Evolutionary conservation across 805 yeast species (phyloP), one percentile per base, ranked within the genome.

Genomic region (Ogataea pini): DNA sequence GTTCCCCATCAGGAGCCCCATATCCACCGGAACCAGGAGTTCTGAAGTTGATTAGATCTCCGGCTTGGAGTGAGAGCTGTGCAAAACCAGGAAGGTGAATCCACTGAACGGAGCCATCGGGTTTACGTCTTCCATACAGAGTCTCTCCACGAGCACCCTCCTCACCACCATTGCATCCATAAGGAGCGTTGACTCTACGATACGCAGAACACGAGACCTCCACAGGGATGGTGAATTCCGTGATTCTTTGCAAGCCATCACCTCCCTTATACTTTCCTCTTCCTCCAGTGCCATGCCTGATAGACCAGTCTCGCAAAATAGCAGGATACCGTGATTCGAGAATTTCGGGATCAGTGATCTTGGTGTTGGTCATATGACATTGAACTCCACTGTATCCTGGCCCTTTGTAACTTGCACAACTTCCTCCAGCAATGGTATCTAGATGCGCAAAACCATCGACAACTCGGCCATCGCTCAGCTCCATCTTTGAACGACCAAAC

Each of bases 381-480:
- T 78, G 82, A 52, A 68, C 77, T 1, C 78, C 79, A 67, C 70
- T 69, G 12, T 71, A 71, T 24, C 45, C 48, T 1, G 73, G 68
- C 5, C 25, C 25, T 28, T 12, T 13, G 31, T 28, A 28, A 13
- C 79, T 74, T 16, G 82, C 83, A 47, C 82, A 79, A 34, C 74
- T 69, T 20, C 83, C 83, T 36, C 78, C 80, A 52, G 80, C 78
- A 48, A 78, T 76, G 3, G 83, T 77, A 55, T 78, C 83, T 47
- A 75, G 57, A 74, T 74, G 3, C 80, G 25, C 83, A 60, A 78
- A 78, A 10, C 79, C 76, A n/a, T 69, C 64, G 6, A 50, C 59
- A 16, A 69, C 68, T 46, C 68, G 71, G 42, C 76, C 76, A 40
- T 86, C 89, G 47, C 80, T 83, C 19, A 47, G 22, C 44, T 36